These are phyloP conservation scores for Thuidium tamariscinum DNA, from an alignment of 225 moss, liverwort and hornwort species.

Conservation along the genomic window DNA sequence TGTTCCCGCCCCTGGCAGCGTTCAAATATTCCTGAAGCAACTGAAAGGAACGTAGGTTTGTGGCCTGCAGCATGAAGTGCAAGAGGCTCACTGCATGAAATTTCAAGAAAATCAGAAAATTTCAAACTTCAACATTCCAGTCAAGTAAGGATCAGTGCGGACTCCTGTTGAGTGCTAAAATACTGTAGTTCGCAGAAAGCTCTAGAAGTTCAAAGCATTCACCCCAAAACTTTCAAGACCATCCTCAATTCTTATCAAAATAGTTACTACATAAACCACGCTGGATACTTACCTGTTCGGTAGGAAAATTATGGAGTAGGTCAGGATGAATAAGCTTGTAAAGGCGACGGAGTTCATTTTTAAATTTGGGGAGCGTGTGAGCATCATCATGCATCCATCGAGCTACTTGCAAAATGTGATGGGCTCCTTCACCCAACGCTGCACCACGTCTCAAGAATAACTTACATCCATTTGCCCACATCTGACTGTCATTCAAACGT, in stretches of 20 bases:
- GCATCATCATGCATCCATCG: constrained; percentile 40
- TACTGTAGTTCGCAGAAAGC: background rate
- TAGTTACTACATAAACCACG: background rate
- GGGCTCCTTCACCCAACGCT: constrained; percentile 17
- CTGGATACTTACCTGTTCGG: constrained; percentile 46
- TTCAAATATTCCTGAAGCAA: constrained; percentile 83
- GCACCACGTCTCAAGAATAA: constrained; percentile 28
- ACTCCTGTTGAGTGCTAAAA: background rate
- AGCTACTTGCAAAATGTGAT: constrained; percentile 15
- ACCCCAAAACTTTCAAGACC: background rate
- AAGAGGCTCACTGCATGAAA: background rate
- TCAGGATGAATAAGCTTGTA: constrained; percentile 95
- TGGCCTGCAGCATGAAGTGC: constrained; percentile 40
- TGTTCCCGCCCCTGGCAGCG: constrained; percentile 60
- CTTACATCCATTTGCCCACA: constrained; percentile 61
- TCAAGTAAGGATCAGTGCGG: background rate
- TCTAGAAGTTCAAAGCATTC: background rate
- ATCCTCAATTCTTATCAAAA: background rate
- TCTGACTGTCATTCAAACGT: constrained; percentile 33
- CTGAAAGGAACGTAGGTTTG: constrained; percentile 81
- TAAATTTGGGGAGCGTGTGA: constrained; percentile 33
- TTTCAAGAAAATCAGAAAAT: background rate
- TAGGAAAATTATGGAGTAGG: constrained; percentile 66
- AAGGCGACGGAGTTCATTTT: constrained; percentile 72
- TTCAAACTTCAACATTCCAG: background rate